Evolutionary conservation across 805 yeast genomes (phyloP).

Genomic region (Suhomyces prunicola): DNA sequence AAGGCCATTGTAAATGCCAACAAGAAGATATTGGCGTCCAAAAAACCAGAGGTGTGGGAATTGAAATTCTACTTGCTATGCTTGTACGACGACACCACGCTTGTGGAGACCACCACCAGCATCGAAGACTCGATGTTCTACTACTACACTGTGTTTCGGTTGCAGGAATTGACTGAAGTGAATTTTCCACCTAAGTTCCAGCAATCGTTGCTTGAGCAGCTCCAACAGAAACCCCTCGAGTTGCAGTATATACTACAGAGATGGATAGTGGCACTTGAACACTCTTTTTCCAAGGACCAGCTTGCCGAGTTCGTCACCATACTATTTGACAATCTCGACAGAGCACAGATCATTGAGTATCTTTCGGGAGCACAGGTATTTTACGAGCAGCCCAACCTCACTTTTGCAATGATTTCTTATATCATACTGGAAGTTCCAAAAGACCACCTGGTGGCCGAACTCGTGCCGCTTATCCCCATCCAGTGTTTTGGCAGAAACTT

Average conservation of each 20-base stretch:
- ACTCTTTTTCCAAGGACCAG: constrained; percentile 25
- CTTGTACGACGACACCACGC: constrained; percentile 16
- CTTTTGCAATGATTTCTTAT: constrained; percentile 22
- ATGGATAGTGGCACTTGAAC: constrained; percentile 53
- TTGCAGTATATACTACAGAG: constrained; percentile 34
- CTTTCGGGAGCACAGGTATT: constrained; percentile 31
- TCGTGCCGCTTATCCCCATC: constrained; percentile 40
- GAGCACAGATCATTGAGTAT: constrained; percentile 5
- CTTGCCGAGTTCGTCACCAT: constrained; percentile 24
- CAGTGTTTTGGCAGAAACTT: constrained; percentile 35
- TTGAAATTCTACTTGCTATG: constrained; percentile 46
- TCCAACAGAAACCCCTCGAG: constrained; percentile 3
- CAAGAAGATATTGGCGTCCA: constrained; percentile 3
- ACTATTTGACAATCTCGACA: constrained; percentile 18
- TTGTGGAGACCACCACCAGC: not conserved
- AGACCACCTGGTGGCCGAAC: constrained; percentile 4
- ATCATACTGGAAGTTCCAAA: constrained; percentile 11
- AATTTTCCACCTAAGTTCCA: constrained; percentile 3
- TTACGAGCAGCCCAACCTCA: constrained; percentile 48
- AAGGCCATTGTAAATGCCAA: not conserved
- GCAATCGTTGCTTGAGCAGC: constrained; percentile 11
- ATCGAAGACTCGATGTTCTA: constrained; percentile 12
- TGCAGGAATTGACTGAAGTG: constrained; percentile 41
- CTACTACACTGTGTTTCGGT: constrained; percentile 45
- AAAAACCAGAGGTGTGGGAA: constrained; percentile 36